A percentile compares a stretch with the other conserved stretches of the same genome.
phyloP scores from a whole-genome alignment of 495 filamentous ascomycete species.

The Xanthoparmelia taractica region DNA sequence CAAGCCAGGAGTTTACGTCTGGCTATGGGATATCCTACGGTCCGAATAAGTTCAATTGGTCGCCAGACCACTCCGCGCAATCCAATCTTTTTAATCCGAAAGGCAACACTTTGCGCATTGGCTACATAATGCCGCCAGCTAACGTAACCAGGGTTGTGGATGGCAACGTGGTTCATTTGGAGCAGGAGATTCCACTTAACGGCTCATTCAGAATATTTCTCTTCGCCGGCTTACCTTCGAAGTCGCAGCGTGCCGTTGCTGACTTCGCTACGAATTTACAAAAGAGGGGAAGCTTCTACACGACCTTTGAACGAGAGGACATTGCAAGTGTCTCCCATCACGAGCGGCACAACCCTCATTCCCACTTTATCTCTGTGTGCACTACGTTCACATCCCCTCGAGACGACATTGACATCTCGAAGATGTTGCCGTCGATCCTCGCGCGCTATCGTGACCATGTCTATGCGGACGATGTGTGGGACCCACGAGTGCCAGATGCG shows the following conservation, averaged over 20 bases:
- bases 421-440: conserved; percentile 57
- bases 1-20: conserved; percentile 56
- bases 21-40: conserved; percentile 59
- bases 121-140: conserved; percentile 63
- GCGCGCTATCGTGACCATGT: conserved; percentile 73
- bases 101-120: conserved; percentile 54
- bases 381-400: conserved; percentile 61
- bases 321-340: conserved; percentile 61
- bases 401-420: conserved; percentile 54
- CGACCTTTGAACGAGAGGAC: conserved; percentile 52
- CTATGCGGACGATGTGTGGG: conserved; percentile 79
- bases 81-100: conserved; percentile 58
- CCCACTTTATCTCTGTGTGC: conserved; percentile 68
- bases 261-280: conserved; percentile 60
- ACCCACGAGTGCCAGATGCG: conserved; percentile 58
- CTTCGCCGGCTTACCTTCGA: conserved; percentile 62
- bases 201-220: conserved; percentile 81
- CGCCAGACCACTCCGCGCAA: conserved; percentile 61
- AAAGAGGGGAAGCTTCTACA: conserved; percentile 61
- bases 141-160: conserved; percentile 78
- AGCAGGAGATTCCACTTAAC: conserved; percentile 81
- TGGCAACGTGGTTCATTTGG: conserved; percentile 76
- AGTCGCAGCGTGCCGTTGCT: conserved; percentile 52
- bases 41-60: conserved; percentile 62
- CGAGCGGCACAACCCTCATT: conserved; percentile 76